Evolutionary conservation across 2,329 filamentous ascomycete genomes (phyloP), one percentile per base, ranked within the genome.

Genomic region (Paraphaeosphaeria minitans): DNA sequence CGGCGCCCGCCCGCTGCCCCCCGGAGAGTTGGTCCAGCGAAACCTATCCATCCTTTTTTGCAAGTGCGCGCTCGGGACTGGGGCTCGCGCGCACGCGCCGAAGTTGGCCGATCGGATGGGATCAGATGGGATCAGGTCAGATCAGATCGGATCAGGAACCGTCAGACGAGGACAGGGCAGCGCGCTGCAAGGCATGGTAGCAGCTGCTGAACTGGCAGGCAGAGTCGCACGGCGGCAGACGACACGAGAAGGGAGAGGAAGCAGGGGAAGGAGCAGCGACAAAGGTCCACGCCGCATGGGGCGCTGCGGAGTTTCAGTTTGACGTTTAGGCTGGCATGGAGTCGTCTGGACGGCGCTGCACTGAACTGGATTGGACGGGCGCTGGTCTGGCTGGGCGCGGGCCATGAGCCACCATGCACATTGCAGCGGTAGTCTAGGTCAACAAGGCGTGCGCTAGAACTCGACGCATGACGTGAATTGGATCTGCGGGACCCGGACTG

Each of bases 21-120:
- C 57, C 53, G 60, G 48, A 37, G 61, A 55, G 49, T 58, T 66
- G 57, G 63, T 59, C 60, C 61, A 64, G 57, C 70, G 69, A 55
- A 68, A 66, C 56, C 63, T 70, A 19, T 47, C 53, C 53, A 19
- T 43, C 39, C 39, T 27, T 43, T 48, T 52, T 39, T 24, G 55
- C 54, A 6, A n/a, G n/a, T n/a, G 19, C 19, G 46, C 47, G 35
- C 31, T 53, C 54, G 5, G n/a, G 29, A 31, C 35, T 27, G 24
- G 33, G 33, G 24, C 27, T 27, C n/a, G 33, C 31, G 24, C n/a
- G 22, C n/a, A n/a, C n/a, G n/a, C n/a, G 62, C 60, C 58, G 57
- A 56, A 42, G 14, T 39, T 54, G 33, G 51, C 60, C 62, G 57
- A 45, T 55, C 55, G 3, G 24, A 27, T 27, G 3, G 6, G 24